phyloP scores from a whole-genome alignment of 2,329 filamentous ascomycete species.

The Pseudocercospora ulei region DNA sequence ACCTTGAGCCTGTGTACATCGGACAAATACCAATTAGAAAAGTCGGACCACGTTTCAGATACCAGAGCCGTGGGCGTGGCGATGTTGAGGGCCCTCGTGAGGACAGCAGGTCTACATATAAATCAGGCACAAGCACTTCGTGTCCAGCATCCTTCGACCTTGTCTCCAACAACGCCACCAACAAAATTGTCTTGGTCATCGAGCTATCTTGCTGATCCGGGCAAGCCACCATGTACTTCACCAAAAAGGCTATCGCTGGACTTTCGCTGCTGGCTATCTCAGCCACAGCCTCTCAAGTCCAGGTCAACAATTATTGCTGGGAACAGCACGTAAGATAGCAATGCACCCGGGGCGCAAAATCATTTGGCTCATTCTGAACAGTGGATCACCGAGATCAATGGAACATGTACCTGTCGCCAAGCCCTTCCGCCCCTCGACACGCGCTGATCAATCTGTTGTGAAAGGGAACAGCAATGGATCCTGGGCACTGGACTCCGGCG shows the following conservation, averaged over 20 bases:
- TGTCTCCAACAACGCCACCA: too few species aligned
- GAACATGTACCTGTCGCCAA: slow-evolving; percentile 16
- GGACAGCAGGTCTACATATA: too few species aligned
- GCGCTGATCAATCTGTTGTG: not conserved
- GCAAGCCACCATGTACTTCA: slow-evolving; percentile 23
- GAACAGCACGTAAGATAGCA: slow-evolving; percentile 12
- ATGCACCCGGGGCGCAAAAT: not conserved
- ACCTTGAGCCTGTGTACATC: not conserved
- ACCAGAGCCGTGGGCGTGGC: not conserved
- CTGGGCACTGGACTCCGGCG: slow-evolving; percentile 19
- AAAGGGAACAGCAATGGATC: slow-evolving; percentile 10
- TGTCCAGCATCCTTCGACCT: too few species aligned
- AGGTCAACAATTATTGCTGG: slow-evolving; percentile 29
- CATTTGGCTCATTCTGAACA: not conserved
- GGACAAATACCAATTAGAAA: not conserved
- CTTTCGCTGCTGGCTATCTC: slow-evolving; percentile 2
- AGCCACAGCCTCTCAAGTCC: slow-evolving; percentile 12
- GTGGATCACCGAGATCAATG: slow-evolving; percentile 27
- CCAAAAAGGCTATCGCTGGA: not conserved
- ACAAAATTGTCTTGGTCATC: too few species aligned
- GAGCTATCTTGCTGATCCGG: not conserved
- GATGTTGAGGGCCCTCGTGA: not conserved
- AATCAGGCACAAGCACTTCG: too few species aligned
- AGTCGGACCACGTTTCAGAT: slow-evolving; percentile 2
- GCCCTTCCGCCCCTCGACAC: slow-evolving; percentile 5